Conservation (phyloP, 2,329 filamentous ascomycete genomes). For the Plenodomus biglobosus region DNA sequence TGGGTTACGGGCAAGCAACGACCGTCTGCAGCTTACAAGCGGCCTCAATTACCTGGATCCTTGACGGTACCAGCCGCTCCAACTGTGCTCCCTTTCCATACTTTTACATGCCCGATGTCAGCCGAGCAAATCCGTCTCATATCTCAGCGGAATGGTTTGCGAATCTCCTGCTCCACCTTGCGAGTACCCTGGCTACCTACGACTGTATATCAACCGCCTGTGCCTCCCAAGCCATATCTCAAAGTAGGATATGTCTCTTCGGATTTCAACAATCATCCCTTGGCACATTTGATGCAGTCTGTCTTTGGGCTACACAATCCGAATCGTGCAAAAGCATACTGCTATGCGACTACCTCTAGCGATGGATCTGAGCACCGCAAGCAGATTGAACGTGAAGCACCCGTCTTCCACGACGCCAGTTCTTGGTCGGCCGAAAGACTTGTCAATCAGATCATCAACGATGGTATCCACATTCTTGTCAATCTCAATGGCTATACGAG, state of each 20-base stretch:
- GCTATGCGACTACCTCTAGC: conserved; percentile 91
- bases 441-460: conserved; percentile 80
- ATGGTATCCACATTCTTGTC: conserved; percentile 90
- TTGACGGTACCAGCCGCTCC: conserved; percentile 83
- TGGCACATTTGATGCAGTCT: conserved; percentile 98
- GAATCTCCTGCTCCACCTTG: conserved; percentile 89
- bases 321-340: conserved; percentile 76
- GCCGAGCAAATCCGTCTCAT: conserved; percentile 91
- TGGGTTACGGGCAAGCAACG: conserved; percentile 64
- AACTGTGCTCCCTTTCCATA: conserved; percentile 95
- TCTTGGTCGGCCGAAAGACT: conserved; percentile 82
- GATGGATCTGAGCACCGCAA: conserved; percentile 86
- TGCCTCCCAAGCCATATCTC: conserved; percentile 78
- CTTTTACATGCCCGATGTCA: conserved; percentile 91
- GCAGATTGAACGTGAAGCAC: conserved; percentile 91
- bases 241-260: conserved; percentile 96
- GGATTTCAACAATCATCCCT: conserved; percentile 97
- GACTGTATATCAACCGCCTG: conserved; percentile 80
- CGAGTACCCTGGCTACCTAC: conserved; percentile 81
- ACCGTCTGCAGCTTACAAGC: conserved; percentile 61
- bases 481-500: conserved; percentile 98
- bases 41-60: conserved; percentile 71
- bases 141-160: conserved; percentile 88
- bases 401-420: conserved; percentile 86
- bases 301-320: conserved; percentile 90